Conservation (phyloP, 2,329 filamentous ascomycete species). For the Dendrostoma leiphaemia region DNA sequence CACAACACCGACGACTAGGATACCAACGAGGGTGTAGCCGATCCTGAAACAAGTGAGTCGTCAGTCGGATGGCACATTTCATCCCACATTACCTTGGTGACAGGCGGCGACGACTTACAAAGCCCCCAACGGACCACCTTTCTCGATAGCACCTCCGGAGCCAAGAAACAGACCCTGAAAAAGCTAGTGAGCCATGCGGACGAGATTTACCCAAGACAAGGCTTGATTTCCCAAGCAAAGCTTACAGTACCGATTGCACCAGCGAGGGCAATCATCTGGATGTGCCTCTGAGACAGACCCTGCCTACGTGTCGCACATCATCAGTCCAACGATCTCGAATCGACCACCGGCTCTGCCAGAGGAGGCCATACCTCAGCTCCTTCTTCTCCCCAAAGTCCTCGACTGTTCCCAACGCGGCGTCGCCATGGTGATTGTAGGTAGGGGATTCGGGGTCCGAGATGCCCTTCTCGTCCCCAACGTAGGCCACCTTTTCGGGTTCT, state of each 20-base stretch:
- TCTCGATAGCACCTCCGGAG: slow-evolving; percentile 5
- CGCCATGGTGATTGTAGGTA: slow-evolving; percentile 1
- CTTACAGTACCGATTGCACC: slow-evolving; percentile 3
- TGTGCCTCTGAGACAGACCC: slow-evolving; percentile 5
- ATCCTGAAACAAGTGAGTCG: not conserved
- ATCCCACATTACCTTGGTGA: no score
- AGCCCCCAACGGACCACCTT: slow-evolving; percentile 2
- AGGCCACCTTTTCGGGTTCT: slow-evolving; percentile 1
- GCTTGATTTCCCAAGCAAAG: not conserved
- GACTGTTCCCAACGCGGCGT: not conserved
- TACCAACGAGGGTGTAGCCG: slow-evolving; percentile 8
- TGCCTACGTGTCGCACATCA: not conserved
- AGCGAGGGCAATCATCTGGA: slow-evolving; percentile 17
- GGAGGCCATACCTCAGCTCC: not conserved
- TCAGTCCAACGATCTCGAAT: not conserved
- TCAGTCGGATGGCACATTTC: not conserved
- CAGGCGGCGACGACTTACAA: slow-evolving; percentile 5
- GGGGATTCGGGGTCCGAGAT: not conserved
- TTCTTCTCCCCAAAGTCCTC: slow-evolving; percentile 2
- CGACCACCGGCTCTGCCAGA: not conserved
- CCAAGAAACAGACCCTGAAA: slow-evolving; percentile 6
- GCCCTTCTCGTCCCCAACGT: slow-evolving; percentile 2
- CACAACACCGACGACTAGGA: slow-evolving; percentile 7
- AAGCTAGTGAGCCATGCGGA: not conserved
- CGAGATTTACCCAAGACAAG: no score